phyloP scores from a whole-genome alignment of 1,284 basidiomycete species.

The Fomitiporia mediterranea region DNA sequence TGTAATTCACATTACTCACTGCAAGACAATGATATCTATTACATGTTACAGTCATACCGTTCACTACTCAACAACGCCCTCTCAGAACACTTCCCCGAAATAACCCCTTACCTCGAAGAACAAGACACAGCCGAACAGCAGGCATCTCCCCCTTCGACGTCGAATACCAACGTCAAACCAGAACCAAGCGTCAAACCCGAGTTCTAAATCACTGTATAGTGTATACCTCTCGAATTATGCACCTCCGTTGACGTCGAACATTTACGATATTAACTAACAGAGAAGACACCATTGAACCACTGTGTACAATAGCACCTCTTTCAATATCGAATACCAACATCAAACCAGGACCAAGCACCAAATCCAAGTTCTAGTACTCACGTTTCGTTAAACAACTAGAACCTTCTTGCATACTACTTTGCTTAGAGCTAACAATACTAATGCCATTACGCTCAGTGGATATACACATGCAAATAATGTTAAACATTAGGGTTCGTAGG shows the following conservation, averaged over 20 bases:
- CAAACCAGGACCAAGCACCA: not conserved
- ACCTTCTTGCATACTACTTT: too few species aligned
- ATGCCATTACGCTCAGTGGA: too few species aligned
- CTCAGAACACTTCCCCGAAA: constrained; percentile 55
- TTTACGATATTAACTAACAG: too few species aligned
- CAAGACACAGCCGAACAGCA: not conserved
- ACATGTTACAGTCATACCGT: constrained; percentile 46
- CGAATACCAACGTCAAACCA: not conserved
- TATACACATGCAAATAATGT: too few species aligned
- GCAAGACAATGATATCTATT: not conserved
- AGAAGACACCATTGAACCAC: too few species aligned
- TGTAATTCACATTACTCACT: constrained; percentile 5
- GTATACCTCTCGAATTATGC: not conserved
- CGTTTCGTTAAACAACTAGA: too few species aligned
- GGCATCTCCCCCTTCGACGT: not conserved
- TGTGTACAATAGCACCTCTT: too few species aligned
- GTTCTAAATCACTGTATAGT: not conserved
- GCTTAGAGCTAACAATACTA: too few species aligned
- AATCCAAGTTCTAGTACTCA: not conserved
- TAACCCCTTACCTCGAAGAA: constrained; percentile 32
- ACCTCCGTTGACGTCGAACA: too few species aligned
- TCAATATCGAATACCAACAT: not conserved
- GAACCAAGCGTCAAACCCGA: not conserved
- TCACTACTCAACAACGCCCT: constrained; percentile 53
- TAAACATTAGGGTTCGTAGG: too few species aligned